phyloP scores from a whole-genome alignment of 306 rosid genomes.

The Vicia sativa region DNA sequence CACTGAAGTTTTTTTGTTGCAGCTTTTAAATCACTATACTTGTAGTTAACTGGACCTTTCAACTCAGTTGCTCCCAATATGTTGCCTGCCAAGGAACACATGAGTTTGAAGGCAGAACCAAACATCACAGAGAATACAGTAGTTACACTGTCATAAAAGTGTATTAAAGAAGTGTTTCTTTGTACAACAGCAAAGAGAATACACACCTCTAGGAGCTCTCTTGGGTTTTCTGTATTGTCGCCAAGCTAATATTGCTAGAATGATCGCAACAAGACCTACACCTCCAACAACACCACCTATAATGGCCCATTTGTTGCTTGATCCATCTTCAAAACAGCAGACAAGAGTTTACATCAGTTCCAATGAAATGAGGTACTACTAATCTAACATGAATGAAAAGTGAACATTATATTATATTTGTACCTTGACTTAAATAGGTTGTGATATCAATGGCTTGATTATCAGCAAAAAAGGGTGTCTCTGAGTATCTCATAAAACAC shows the following conservation, averaged over 20 bases:
- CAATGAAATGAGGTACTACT: not conserved
- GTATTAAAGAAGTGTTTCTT: too few species aligned
- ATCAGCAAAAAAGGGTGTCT: slow-evolving; percentile 53
- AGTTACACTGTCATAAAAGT: too few species aligned
- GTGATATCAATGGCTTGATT: slow-evolving; percentile 50
- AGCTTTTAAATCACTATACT: slow-evolving; percentile 52
- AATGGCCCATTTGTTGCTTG: slow-evolving; percentile 53
- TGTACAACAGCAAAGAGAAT: not conserved
- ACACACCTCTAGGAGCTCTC: slow-evolving; percentile 49
- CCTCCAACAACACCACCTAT: slow-evolving; percentile 64
- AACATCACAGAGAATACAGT: not conserved
- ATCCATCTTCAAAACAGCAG: slow-evolving; percentile 33
- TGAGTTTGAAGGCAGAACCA: not conserved
- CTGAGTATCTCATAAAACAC: slow-evolving; percentile 65
- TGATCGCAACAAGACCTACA: slow-evolving; percentile 37
- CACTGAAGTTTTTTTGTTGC: slow-evolving; percentile 62
- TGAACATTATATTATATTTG: not conserved
- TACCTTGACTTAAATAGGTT: slow-evolving; percentile 47
- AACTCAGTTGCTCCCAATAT: slow-evolving; percentile 73
- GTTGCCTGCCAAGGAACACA: slow-evolving; percentile 42
- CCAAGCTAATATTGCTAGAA: slow-evolving; percentile 45
- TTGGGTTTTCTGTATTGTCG: slow-evolving; percentile 37
- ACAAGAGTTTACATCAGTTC: not conserved
- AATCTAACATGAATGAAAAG: not conserved
- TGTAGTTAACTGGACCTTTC: slow-evolving; percentile 63